These are phyloP conservation scores for Kitagawia praeruptora DNA, from an alignment of 129 eudicot species.

Conservation along the genomic window DNA sequence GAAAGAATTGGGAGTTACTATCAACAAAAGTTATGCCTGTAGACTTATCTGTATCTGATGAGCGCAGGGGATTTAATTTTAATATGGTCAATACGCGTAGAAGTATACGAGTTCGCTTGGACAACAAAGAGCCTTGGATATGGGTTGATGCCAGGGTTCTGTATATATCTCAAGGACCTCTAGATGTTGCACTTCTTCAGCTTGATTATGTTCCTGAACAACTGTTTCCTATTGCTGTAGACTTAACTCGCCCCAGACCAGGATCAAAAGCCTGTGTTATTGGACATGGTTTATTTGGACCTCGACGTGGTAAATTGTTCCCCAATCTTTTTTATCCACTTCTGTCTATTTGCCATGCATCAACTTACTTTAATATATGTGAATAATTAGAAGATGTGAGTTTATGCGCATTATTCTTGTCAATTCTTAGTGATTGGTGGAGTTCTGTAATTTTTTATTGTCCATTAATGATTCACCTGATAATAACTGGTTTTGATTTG, in stretches of 20 bases:
- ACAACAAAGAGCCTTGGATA: slow-evolving; percentile 51
- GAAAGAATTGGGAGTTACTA: slow-evolving; percentile 7
- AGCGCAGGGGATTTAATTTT: slow-evolving; percentile 16
- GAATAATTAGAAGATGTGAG: not conserved
- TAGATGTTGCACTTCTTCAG: slow-evolving; percentile 76
- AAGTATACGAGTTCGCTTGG: slow-evolving; percentile 61
- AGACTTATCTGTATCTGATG: slow-evolving; percentile 15
- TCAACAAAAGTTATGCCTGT: slow-evolving; percentile 15
- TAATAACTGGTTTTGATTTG: not conserved
- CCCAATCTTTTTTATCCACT: slow-evolving; percentile 1
- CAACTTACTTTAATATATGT: not conserved
- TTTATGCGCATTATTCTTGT: not conserved
- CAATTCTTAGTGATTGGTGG: not conserved
- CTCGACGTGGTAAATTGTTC: slow-evolving; percentile 57
- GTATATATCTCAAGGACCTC: slow-evolving; percentile 76
- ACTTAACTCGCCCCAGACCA: slow-evolving; percentile 54
- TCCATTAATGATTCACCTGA: not conserved
- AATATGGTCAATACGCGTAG: slow-evolving; percentile 20
- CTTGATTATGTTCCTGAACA: slow-evolving; percentile 63
- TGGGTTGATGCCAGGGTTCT: slow-evolving; percentile 76
- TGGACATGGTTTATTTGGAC: slow-evolving; percentile 96
- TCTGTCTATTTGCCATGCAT: not conserved
- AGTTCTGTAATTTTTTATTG: not conserved
- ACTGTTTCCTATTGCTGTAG: slow-evolving; percentile 56
- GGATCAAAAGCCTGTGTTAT: slow-evolving; percentile 75